Evolutionary conservation across 192 early-diverging fungal species (phyloP).

Genomic region (Backusella westeae): DNA sequence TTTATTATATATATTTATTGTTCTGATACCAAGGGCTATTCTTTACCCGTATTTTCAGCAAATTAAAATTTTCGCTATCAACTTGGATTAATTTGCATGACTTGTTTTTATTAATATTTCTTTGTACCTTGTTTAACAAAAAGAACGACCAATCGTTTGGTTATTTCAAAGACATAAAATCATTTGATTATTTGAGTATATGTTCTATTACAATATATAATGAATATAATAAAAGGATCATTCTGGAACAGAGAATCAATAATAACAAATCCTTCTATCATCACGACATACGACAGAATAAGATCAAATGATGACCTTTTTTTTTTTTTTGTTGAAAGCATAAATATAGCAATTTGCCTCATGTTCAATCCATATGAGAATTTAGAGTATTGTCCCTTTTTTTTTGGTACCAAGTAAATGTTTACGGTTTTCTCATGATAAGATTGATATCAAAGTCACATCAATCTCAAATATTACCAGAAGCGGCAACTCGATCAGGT

Average conservation of each 20-base stretch:
- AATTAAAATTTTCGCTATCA: not conserved
- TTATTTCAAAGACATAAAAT: not conserved
- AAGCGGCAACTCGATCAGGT: not conserved
- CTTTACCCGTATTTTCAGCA: not conserved
- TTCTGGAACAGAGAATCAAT: not conserved
- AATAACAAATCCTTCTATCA: not conserved
- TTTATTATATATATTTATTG: not conserved
- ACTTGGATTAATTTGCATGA: slow-evolving; percentile 1
- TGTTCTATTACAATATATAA: not conserved
- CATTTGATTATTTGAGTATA: not conserved
- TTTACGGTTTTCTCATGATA: not conserved
- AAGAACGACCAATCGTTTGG: not conserved
- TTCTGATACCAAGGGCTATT: not conserved
- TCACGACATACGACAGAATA: not conserved
- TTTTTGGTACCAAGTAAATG: not conserved
- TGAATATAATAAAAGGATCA: not conserved
- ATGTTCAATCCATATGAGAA: not conserved
- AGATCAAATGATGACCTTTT: not conserved
- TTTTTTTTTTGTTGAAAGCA: not conserved
- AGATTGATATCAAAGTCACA: not conserved
- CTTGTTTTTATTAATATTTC: not conserved
- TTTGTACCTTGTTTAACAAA: not conserved
- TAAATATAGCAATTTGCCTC: not conserved
- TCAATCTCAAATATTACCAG: not conserved
- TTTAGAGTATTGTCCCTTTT: not conserved